phyloP scores from a whole-genome alignment of 2,329 filamentous ascomycete genomes.

The Botrytis paeoniae region DNA sequence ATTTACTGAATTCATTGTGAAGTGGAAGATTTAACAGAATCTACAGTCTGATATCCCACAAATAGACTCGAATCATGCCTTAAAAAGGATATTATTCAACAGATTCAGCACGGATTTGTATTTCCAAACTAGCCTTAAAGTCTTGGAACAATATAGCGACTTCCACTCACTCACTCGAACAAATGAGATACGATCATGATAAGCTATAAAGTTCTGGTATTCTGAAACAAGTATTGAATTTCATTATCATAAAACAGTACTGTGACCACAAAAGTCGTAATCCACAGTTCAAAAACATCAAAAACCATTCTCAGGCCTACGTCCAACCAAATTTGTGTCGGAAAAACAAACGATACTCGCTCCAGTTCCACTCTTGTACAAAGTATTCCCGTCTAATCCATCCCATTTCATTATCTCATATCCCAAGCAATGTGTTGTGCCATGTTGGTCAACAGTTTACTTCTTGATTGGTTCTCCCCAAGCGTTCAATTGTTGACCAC shows the following conservation, averaged over 20 bases:
- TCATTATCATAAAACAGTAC: neutral
- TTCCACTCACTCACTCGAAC: neutral
- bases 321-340: neutral
- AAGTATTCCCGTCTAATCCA: neutral
- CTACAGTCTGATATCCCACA: too few species aligned
- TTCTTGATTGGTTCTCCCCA: conserved; percentile 22
- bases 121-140: fast-evolving
- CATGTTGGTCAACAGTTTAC: neutral
- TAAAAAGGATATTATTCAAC: neutral
- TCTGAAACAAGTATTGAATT: neutral
- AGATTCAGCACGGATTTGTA: neutral
- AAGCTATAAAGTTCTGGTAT: neutral
- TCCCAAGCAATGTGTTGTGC: neutral
- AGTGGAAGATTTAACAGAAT: too few species aligned
- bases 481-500: conserved; percentile 23
- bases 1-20: neutral
- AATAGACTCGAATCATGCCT: too few species aligned
- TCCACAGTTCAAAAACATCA: neutral
- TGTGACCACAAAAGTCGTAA: neutral
- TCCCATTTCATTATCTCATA: neutral
- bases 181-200: neutral
- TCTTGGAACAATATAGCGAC: neutral
- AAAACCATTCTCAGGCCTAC: neutral
- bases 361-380: neutral
- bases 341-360: neutral